Evolutionary conservation across 129 eudicot genomes (phyloP), one percentile per base, ranked within the genome.

Genomic region (Rutidosis leptorrhynchoides): DNA sequence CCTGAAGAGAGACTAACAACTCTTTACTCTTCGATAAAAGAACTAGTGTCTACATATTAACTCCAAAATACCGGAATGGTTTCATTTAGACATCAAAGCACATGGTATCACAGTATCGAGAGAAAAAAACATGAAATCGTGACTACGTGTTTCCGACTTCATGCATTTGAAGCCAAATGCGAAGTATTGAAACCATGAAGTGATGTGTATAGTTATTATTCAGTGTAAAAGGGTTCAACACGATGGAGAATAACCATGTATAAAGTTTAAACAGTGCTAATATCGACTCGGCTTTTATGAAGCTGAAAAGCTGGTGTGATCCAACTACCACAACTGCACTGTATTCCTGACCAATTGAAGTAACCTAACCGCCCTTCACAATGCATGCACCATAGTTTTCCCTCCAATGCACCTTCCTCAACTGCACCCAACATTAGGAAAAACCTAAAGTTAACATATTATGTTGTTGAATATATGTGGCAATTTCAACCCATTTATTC

Each of bases 301-400:
- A 93, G 95, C 82, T 93, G 98, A 69, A 93, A 93, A 21, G 89
- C 98, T 0, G 98, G 98, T 24, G 98, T 93, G 59, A 93, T 84
- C 98, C 98, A 93, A 67, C 96, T 88, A 35, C 98, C 98, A 27
- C 98, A 93, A 55, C 88, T 93, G 83, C 98, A 93, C 72, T 93
- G 98, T 62, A 84, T 93, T 29, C 98, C 98, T 15, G 95, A 85
- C 98, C 98, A 93, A 37, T 93, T 88, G 82, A 93, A 93, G 76
- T 88, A 88, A 54, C 98, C 98, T 79, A 93, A 67, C 48, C 96
- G 87, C 5, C 87, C 96, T 79, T 86, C 98, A 9, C 98, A 93
- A 25, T 93, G 83, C 17, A 64, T 79, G 58, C 98, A 93, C 74
- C 76, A 73, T 61, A 93, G 74, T 90, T 93, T 93, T 0, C 98